Evolutionary conservation across 257 asterid genomes (phyloP).

Genomic region (Capsicum chinense): DNA sequence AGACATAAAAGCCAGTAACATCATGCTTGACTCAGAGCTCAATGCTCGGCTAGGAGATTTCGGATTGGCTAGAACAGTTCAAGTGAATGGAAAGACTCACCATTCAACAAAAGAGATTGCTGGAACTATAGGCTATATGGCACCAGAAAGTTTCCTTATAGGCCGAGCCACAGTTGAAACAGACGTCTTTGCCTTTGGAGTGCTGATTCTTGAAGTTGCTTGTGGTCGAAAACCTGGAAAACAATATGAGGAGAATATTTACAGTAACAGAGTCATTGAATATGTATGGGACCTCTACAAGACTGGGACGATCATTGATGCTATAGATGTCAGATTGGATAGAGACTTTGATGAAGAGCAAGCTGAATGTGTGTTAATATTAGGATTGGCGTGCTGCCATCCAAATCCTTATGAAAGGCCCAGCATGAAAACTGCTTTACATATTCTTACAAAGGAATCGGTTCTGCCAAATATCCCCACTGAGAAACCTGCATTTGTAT

Average conservation of each 20-base stretch:
- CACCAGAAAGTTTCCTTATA: slow-evolving; percentile 32
- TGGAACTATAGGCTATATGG: slow-evolving; percentile 37
- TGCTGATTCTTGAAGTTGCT: slow-evolving; percentile 34
- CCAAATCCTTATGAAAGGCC: slow-evolving; percentile 37
- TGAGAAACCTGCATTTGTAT: slow-evolving; percentile 35
- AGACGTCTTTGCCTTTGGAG: slow-evolving; percentile 38
- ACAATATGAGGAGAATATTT: neutral
- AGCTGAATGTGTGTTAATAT: slow-evolving; percentile 28
- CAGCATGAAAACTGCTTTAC: slow-evolving; percentile 28
- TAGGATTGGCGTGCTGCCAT: slow-evolving; percentile 37
- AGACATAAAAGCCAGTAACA: slow-evolving; percentile 34
- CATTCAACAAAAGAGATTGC: slow-evolving; percentile 36
- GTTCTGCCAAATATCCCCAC: slow-evolving; percentile 26
- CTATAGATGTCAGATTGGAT: slow-evolving; percentile 28
- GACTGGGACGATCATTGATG: slow-evolving; percentile 25
- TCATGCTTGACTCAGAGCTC: slow-evolving; percentile 33
- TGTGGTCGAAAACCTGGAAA: slow-evolving; percentile 33
- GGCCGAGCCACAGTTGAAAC: slow-evolving; percentile 35
- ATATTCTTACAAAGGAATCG: slow-evolving; percentile 30
- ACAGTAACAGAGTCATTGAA: slow-evolving; percentile 15
- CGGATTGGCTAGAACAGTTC: slow-evolving; percentile 30
- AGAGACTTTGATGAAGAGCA: slow-evolving; percentile 27
- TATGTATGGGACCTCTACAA: slow-evolving; percentile 29
- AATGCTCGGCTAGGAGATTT: slow-evolving; percentile 32
- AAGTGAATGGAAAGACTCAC: slow-evolving; percentile 26